Base-by-base conservation (phyloP, 2,329 filamentous ascomycete species). In the Fusarium mexicanum region DNA sequence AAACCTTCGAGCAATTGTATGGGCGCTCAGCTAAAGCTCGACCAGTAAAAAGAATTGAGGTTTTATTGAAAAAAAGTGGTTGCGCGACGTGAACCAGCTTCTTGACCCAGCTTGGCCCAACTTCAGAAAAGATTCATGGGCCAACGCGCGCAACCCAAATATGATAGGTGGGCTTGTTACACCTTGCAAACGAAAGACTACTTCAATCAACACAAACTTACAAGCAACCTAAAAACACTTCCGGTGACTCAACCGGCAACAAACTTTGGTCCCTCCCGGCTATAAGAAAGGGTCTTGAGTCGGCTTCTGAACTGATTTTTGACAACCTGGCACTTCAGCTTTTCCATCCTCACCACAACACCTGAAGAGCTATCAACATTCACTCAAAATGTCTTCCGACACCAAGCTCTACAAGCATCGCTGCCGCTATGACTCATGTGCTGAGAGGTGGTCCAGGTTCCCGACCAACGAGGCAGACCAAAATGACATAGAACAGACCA, bases 401-500 rank as follows among this genome's bases (percentile, higher is more conserved):
- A 65, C 60, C 10, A 71, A 61, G 22, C 50, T 71, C 13, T 72
- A 67, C 35, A 20, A 18, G 35, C 69, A 72, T 24, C 12, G 43
- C 5, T 69, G 66, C 18, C 0, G 0, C 6, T 31, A 18, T 51
- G 3, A 3, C 5, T 16, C 33, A 16, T 46, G 62, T 9, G 47
- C 61, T 3, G 22, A 33, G 6, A 53, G 69, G 35, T 72, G 69
- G 69, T 60, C 58, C 24, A 58, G 37, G 20, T 72, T 67, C 12
- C 46, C 53, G 1, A 62, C 59, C 17, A 31, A 41, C 38, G 1
- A 29, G 13, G 26, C 20, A 9, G 69, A 72, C 4, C 26, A 58
- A 2, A 17, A 43, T 7, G 11, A 44, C 29, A 18, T 70, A 17
- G 29, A 48, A 8, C 2, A 57, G 8, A 35, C 33, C 10, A 41